A percentile compares a stretch with the other conserved stretches of the same genome.
phyloP scores from a whole-genome alignment of 2,329 filamentous ascomycete genomes.

The Onygenales sp. region DNA sequence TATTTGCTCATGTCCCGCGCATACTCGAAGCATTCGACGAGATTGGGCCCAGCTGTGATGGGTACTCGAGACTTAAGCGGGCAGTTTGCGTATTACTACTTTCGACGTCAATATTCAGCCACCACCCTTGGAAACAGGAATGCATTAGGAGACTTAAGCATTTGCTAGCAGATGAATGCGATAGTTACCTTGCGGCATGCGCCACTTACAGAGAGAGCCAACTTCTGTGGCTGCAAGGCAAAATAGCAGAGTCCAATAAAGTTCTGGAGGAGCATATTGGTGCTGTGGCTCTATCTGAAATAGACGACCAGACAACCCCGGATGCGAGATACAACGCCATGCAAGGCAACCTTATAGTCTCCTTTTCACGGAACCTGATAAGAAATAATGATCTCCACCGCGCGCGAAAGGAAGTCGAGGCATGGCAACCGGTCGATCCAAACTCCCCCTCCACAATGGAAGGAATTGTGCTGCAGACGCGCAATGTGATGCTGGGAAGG shows the following conservation, averaged over 20 bases:
- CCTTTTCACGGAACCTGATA: conserved; percentile 6
- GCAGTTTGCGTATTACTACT: conserved; percentile 2
- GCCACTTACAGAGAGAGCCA: conserved; percentile 2
- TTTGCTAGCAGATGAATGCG: conserved; percentile 1
- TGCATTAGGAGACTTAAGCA: background rate
- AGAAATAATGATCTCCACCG: conserved; percentile 3
- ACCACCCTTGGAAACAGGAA: conserved; percentile 4
- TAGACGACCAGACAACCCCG: background rate
- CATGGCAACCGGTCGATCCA: background rate
- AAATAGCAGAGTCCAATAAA: conserved; percentile 2
- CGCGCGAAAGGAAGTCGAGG: conserved; percentile 4
- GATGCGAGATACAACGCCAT: conserved; percentile 5
- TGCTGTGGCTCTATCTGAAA: background rate
- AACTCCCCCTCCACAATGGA: background rate
- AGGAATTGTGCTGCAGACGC: background rate
- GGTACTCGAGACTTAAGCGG: background rate
- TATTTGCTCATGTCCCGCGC: conserved; percentile 5
- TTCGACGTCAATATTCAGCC: conserved; percentile 4
- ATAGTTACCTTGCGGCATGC: conserved; percentile 2
- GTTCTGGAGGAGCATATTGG: conserved; percentile 1
- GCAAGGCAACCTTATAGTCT: conserved; percentile 8
- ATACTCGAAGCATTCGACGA: conserved; percentile 3
- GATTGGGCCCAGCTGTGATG: background rate
- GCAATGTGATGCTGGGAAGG: background rate
- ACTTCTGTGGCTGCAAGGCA: conserved; percentile 2